Percentiles rank a stretch among this genome's conserved stretches.
These are phyloP conservation scores for Plasmodium relictum DNA, from an alignment of 169 alveolate genomes.

Conservation along the genomic window DNA sequence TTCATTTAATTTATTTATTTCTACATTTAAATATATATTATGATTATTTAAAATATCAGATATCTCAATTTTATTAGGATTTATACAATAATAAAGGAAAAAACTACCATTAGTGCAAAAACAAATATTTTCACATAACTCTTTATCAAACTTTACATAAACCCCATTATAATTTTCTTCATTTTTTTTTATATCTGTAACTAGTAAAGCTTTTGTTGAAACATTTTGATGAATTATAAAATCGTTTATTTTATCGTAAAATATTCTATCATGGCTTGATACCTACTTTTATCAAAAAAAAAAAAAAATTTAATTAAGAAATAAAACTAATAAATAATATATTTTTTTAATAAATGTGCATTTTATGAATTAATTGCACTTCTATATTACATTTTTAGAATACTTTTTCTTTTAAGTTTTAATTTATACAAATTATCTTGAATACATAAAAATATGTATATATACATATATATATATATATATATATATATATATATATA, in stretches of 20 bases:
- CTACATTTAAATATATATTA: slow-evolving; percentile 55
- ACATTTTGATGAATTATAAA: slow-evolving; percentile 67
- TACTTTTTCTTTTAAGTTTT: too few relatives aligned
- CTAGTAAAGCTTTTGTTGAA: slow-evolving; percentile 45
- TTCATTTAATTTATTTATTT: slow-evolving; percentile 56
- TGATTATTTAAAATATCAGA: slow-evolving; percentile 59
- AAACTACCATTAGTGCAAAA: slow-evolving; percentile 34
- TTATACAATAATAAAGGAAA: slow-evolving; percentile 37
- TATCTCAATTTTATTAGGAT: slow-evolving; percentile 53
- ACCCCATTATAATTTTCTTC: slow-evolving; percentile 56
- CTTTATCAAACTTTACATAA: slow-evolving; percentile 60
- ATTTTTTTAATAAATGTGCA: too few relatives aligned
- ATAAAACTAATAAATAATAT: too few relatives aligned
- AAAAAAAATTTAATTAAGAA: not conserved
- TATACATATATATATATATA: not conserved
- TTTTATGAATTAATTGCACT: too few relatives aligned
- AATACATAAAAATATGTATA: not conserved
- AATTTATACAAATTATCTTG: too few relatives aligned
- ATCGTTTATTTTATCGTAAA: slow-evolving; percentile 71
- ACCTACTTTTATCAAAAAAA: slow-evolving; percentile 11
- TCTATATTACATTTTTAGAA: too few relatives aligned
- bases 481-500: not conserved
- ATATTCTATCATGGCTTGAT: slow-evolving; percentile 46
- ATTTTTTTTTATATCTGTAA: slow-evolving; percentile 49
- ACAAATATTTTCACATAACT: slow-evolving; percentile 47